Conservation (phyloP, 352 stramenopile genomes). For the Pelagophyceae sp. region DNA sequence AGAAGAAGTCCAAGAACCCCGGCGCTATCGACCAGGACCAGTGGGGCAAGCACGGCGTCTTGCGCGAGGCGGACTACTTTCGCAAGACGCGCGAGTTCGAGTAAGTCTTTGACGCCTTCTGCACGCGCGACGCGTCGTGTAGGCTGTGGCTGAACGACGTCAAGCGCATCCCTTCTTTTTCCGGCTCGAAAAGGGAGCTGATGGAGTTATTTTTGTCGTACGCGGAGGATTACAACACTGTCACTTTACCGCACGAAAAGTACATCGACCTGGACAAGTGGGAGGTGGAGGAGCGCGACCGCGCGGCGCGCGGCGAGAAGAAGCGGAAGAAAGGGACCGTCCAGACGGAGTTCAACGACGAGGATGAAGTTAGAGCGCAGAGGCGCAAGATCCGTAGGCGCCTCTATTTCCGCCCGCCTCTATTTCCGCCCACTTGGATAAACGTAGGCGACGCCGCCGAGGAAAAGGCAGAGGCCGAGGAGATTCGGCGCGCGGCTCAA, state of each 20-base stretch:
- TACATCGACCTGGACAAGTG: conserved; percentile 96
- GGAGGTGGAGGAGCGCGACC: conserved; percentile 85
- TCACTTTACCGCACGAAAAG: conserved; percentile 87
- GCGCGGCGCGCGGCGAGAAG: conserved; percentile 38
- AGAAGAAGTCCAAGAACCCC: conserved; percentile 30
- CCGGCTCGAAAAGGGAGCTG: conserved; percentile 47
- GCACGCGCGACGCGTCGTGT: conserved; percentile 58
- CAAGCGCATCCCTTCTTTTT: conserved; percentile 65
- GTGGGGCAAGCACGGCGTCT: conserved; percentile 93
- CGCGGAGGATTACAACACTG: conserved; percentile 96
- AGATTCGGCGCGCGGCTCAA: background rate
- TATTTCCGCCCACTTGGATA: no score
- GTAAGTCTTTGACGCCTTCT: conserved; percentile 3
- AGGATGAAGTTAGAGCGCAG: background rate
- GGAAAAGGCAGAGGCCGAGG: background rate
- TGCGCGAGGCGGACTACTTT: conserved; percentile 80
- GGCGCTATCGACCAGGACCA: conserved; percentile 68
- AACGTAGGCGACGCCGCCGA: background rate
- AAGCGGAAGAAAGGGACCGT: conserved; percentile 33
- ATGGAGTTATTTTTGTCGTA: conserved; percentile 44
- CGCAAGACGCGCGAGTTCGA: conserved; percentile 52
- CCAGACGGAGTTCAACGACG: background rate
- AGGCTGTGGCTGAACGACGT: conserved; percentile 84
- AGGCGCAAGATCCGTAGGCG: background rate
- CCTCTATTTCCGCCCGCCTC: no score